Evolutionary conservation across 2,329 filamentous ascomycete species (phyloP), one percentile per base, ranked within the genome.

Genomic region (Neurospora crassa): DNA sequence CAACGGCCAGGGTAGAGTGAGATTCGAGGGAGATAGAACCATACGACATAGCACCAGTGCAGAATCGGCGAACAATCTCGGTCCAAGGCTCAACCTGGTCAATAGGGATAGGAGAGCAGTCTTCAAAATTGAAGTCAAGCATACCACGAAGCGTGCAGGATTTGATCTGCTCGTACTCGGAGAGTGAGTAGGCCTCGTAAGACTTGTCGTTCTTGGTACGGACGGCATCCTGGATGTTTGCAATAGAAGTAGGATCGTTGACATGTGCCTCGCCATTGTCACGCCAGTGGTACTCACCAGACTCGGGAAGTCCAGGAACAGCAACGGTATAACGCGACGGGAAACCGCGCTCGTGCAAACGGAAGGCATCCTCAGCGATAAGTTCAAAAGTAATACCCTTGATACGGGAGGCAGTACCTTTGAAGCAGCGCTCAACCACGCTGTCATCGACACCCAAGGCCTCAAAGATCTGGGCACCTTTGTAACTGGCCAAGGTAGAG

Each of bases 31-130:
- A 97, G 78, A 98, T 98, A 53, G 95, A 97, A 68, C 95, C 95
- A 79, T 98, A 98, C 2, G 95, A 98, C 95, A 98, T 98, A 76
- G 95, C 95, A 80, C 95, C 95, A 47, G 95, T 97, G 77, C 95
- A 96, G 84, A 97, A 97, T 74, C 95, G 92, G 75, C 95, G 92
- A 67, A 97, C 95, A 77, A 98, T 97, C 78, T 97, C 94, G 3
- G 95, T 97, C 95, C 95, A 98, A 24, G 95, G 93, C 84, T 98
- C 95, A 72, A 98, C 95, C 82, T 97, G 94, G 76, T 97, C 95
- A 75, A 98, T 97, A 5, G 94, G 93, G 37, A 98, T 93, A 0
- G 94, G 89, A 18, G 87, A 89, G 76, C 89, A 87, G 75, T 96
- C 92, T 67, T 97, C 94, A 76, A 97, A 97, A 81, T 96, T 94